Evolutionary conservation across 129 eudicot species (phyloP).

Genomic region (Lonicera japonica): DNA sequence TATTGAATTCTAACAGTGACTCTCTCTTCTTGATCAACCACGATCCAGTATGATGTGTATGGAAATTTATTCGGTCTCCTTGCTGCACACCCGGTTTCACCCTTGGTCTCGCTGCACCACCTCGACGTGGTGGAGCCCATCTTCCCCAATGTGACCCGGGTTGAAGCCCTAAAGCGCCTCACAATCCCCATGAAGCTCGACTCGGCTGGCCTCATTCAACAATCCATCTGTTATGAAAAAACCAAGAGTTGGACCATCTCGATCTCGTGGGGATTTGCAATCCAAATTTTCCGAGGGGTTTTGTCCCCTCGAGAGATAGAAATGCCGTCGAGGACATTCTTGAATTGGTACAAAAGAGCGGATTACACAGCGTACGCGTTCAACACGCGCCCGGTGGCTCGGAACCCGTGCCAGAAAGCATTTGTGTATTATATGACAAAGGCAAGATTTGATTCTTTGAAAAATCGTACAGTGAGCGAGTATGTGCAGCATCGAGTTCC

Average conservation of each 20-base stretch:
- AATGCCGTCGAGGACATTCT: conserved; percentile 96
- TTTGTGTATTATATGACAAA: conserved; percentile 67
- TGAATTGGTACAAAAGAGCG: conserved; percentile 92
- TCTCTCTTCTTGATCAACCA: conserved; percentile 7
- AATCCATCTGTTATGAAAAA: conserved; percentile 73
- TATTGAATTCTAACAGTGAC: neutral
- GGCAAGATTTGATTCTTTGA: conserved; percentile 38
- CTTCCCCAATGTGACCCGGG: conserved; percentile 79
- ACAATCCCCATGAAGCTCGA: conserved; percentile 75
- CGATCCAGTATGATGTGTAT: conserved; percentile 80
- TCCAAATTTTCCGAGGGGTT: conserved; percentile 81
- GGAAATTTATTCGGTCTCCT: conserved; percentile 92
- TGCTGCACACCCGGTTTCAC: conserved; percentile 89
- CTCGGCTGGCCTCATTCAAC: conserved; percentile 88
- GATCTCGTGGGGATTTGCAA: conserved; percentile 94
- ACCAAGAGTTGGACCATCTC: conserved; percentile 75
- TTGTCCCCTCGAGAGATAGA: conserved; percentile 90
- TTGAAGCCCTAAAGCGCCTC: conserved; percentile 62
- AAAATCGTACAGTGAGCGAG: conserved; percentile 45
- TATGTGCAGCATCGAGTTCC: conserved; percentile 56
- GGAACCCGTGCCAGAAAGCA: conserved; percentile 90
- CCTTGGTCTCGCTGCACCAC: conserved; percentile 81
- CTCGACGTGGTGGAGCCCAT: conserved; percentile 94
- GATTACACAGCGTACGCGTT: conserved; percentile 93
- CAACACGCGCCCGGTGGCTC: conserved; percentile 82